Base-by-base conservation (phyloP, 495 filamentous ascomycete species). In the Penicillium macrosclerotiorum region DNA sequence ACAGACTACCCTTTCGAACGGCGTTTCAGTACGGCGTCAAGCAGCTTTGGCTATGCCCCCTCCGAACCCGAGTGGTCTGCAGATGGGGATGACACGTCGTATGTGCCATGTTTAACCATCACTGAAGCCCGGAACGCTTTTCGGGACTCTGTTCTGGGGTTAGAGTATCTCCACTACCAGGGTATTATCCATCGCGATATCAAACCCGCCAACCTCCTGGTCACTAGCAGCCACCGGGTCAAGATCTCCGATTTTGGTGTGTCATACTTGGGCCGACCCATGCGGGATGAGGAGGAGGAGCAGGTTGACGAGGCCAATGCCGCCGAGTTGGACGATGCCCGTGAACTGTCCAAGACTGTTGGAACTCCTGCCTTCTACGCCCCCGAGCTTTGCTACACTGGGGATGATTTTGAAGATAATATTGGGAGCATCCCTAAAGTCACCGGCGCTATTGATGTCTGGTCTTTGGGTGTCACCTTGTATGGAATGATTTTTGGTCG, bases 231-330 rank as follows among this genome's bases (percentile, higher is more conserved):
- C 53, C 80, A 90, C 56, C 82, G 86, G 9, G 88, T 95, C 51
- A 99, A 97, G 73, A 99, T 99, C 36, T 97, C 93, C n/a, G 93
- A 99, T 60, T 99, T 99, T 69, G 93, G 93, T 22, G 93, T 99
- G 3, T 97, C 93, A 0, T 99, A 96, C 64, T 83, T 97, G 33
- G 94, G 93, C 16, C 80, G 87, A 39, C 87, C 89, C 0, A 84
- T 90, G 46, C 73, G 86, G 42, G 85, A 87, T 48, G 87, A 91
- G 43, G 74, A 83, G 8, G 82, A 86, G 55, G 89, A 92, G 50
- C 82, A 86, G 31, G 72, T 90, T 13, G 85, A 82, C 12, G 90
- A 96, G 63, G 86, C 86, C 11, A 89, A 96, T 53, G 85, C 88
- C 9, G 78, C 77, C 4, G 88, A 93, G 54, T 76, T 92, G 35